Percentiles rank a stretch among this genome's conserved stretches.
phyloP scores from a whole-genome alignment of 768 basidiomycete species.

The Kwoniella europaea region DNA sequence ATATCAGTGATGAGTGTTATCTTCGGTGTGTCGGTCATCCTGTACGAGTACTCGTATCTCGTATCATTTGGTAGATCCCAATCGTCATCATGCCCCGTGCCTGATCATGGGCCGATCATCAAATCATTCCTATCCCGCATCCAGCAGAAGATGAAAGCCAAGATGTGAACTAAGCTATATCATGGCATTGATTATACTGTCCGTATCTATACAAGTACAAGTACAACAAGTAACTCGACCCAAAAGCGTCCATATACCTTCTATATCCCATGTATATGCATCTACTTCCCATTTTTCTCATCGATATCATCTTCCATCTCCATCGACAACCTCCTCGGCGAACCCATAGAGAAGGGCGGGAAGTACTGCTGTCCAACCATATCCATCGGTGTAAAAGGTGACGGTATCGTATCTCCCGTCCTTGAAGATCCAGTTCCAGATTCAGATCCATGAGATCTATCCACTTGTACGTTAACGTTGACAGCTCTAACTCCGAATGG shows the following conservation, averaged over 20 bases:
- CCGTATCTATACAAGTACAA: too few relatives aligned
- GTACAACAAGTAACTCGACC: too few relatives aligned
- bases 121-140: too few relatives aligned
- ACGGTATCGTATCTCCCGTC: not conserved
- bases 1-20: not conserved
- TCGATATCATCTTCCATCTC: slow-evolving; percentile 7
- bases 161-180: too few relatives aligned
- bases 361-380: slow-evolving; percentile 13
- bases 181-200: too few relatives aligned
- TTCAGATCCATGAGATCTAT: not conserved
- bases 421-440: not conserved
- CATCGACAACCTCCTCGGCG: not conserved
- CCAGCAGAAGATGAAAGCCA: too few relatives aligned
- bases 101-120: not conserved
- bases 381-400: slow-evolving; percentile 14
- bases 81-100: not conserved
- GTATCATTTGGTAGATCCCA: too few relatives aligned
- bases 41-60: too few relatives aligned
- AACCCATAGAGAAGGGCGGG: not conserved
- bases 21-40: not conserved
- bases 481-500: slow-evolving; percentile 23
- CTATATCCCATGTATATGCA: not conserved
- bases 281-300: not conserved
- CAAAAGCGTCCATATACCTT: too few relatives aligned
- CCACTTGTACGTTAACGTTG: not conserved